These are phyloP conservation scores for Calocybe gambosa DNA, from an alignment of 1,284 basidiomycete species.

Conservation along the genomic window DNA sequence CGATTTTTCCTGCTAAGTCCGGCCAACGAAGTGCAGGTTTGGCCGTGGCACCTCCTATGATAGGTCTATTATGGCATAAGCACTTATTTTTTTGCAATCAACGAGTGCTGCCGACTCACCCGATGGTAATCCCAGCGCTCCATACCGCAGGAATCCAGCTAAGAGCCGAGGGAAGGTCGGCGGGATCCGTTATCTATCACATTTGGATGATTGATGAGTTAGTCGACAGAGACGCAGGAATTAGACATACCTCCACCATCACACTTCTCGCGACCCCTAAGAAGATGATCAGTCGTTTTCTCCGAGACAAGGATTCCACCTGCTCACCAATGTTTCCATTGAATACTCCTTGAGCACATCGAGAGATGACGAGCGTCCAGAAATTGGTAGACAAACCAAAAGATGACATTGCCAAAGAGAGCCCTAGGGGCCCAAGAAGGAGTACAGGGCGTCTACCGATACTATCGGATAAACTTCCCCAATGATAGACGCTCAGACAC, in stretches of 20 bases:
- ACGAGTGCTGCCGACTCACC: too few relatives aligned
- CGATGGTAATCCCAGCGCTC: constrained; percentile 37
- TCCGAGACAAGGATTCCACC: too few relatives aligned
- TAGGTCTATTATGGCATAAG: constrained; percentile 27
- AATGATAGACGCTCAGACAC: constrained; percentile 31
- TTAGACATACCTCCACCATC: neutral
- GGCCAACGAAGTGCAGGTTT: constrained; percentile 41
- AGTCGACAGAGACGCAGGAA: neutral
- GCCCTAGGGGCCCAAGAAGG: constrained; percentile 30
- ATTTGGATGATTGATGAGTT: too few relatives aligned
- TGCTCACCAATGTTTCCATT: constrained; percentile 23
- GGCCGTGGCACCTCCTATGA: constrained; percentile 42
- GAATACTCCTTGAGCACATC: constrained; percentile 25
- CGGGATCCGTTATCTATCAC: constrained; percentile 33
- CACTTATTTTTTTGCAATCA: too few relatives aligned
- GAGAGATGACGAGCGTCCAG: constrained; percentile 14
- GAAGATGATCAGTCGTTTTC: neutral
- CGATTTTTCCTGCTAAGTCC: constrained; percentile 30
- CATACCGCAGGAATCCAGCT: constrained; percentile 39
- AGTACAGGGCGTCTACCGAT: constrained; percentile 24
- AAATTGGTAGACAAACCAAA: constrained; percentile 30
- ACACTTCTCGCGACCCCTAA: constrained; percentile 28
- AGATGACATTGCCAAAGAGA: constrained; percentile 27
- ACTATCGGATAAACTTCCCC: constrained; percentile 16
- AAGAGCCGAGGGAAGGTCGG: constrained; percentile 41